Evolutionary conservation across 2,329 filamentous ascomycete species (phyloP), one percentile per base, ranked within the genome.

Genomic region (Fusarium udum): DNA sequence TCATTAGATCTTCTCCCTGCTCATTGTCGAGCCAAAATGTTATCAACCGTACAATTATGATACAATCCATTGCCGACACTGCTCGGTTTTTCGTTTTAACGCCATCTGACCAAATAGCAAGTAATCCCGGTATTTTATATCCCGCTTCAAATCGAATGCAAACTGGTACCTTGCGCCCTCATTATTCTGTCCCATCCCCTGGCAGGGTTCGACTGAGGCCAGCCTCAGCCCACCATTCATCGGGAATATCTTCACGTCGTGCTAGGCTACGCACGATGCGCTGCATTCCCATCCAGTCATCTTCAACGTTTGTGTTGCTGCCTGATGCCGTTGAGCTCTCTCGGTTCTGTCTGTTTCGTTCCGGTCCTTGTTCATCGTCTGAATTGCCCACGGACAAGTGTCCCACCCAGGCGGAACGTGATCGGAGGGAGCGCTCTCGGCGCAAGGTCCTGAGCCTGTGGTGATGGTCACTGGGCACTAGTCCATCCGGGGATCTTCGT

Each of bases 191-290:
- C 28, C 70, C 74, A 22, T 80, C 79, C 55, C 75, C 78, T 40
- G 78, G 78, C 61, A 90, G 82, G 20, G 86, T 91, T 71, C 91
- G 88, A 77, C 86, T 91, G 72, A 93, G 86, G 46, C 92, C 92
- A 66, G 87, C 91, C 77, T 89, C 88, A 66, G 89, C 89, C 94
- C 94, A 97, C 90, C 92, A 95, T 72, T 94, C 91, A 69, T 96
- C 93, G 0, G 93, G 92, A 61, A 96, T 92, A 75, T 95, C 92
- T 78, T 93, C 89, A 31, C 93, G 86, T 24, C 89, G 87, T 39
- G 91, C 90, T 61, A 97, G 86, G 48, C 90, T 87, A 74, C 92
- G 90, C 40, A 96, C 86, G 52, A 97, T 92, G 57, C 87, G 87
- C 75, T 93, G 91, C 88, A 95, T 92, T 51, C 91, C 89, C 28